These are phyloP conservation scores for Poteriospumella lacustris DNA, from an alignment of 108 stramenopile species.

Conservation along the genomic window DNA sequence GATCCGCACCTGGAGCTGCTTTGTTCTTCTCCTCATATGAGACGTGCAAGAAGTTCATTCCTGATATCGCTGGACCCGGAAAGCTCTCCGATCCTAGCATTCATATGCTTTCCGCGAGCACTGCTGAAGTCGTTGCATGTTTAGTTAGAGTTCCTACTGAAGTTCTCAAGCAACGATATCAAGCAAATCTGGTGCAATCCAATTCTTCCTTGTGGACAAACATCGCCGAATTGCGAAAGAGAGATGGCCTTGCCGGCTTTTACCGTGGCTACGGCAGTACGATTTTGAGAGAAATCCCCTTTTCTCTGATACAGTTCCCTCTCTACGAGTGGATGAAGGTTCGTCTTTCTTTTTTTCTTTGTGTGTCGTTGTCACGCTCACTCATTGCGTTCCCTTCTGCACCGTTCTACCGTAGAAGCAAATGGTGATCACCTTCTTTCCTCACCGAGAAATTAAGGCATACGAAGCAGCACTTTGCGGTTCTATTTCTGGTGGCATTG, in stretches of 20 bases:
- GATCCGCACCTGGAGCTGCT: slow-evolving; percentile 81
- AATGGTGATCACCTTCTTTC: too few species aligned
- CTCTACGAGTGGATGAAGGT: slow-evolving; percentile 60
- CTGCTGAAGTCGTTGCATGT: slow-evolving; percentile 86
- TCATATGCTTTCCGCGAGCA: slow-evolving; percentile 80
- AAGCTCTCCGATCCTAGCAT: slow-evolving; percentile 53
- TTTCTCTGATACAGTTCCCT: slow-evolving; percentile 61
- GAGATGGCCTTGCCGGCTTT: slow-evolving; percentile 47
- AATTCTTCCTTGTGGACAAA: not conserved
- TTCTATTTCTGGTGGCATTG: slow-evolving; percentile 51
- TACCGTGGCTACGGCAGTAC: slow-evolving; percentile 58
- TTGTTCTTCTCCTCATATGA: slow-evolving; percentile 95
- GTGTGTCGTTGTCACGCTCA: too few species aligned
- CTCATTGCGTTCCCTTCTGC: too few species aligned
- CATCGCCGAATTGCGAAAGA: slow-evolving; percentile 33
- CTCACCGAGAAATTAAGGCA: too few species aligned
- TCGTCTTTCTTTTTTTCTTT: too few species aligned
- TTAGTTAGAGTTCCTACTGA: slow-evolving; percentile 95
- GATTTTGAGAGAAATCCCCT: slow-evolving; percentile 58
- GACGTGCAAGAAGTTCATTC: slow-evolving; percentile 40
- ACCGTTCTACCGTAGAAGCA: too few species aligned
- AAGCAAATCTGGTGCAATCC: slow-evolving; percentile 48
- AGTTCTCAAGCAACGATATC: slow-evolving; percentile 94
- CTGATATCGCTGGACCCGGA: slow-evolving; percentile 25
- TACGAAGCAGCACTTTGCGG: slow-evolving; percentile 59